Conservation (phyloP, 1,284 basidiomycete genomes). For the Caloboletus firmus region DNA sequence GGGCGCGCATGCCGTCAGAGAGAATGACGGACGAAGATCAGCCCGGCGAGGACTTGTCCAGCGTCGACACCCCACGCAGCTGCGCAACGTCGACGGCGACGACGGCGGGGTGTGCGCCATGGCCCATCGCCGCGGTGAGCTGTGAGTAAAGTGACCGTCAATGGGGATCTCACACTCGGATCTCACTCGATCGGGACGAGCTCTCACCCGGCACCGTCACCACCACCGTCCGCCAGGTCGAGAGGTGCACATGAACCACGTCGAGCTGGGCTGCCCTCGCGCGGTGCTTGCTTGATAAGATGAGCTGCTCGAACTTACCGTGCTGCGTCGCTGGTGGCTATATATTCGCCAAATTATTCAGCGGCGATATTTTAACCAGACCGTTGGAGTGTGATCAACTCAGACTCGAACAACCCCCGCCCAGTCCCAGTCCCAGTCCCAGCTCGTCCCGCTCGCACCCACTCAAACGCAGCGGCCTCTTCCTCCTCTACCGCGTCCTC, state of each 20-base stretch:
- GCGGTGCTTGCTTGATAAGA: neutral
- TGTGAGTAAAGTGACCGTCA: neutral
- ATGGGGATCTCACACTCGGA: constrained; percentile 31
- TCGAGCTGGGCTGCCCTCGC: neutral
- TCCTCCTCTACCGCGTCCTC: neutral
- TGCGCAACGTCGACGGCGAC: neutral
- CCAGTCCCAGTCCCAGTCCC: neutral
- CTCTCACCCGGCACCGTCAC: constrained; percentile 29
- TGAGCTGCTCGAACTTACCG: neutral
- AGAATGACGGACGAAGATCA: constrained; percentile 10
- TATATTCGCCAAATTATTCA: constrained; percentile 29
- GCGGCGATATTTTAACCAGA: constrained; percentile 31
- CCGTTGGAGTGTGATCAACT: constrained; percentile 17
- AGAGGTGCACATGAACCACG: constrained; percentile 5
- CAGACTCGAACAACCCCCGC: constrained; percentile 20
- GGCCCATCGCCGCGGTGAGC: constrained; percentile 9
- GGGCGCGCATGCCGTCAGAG: constrained; percentile 16
- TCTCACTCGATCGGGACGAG: constrained; percentile 34
- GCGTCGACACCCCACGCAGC: too few relatives aligned
- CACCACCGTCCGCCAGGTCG: constrained; percentile 4
- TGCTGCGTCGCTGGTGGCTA: constrained; percentile 13
- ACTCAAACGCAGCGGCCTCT: neutral
- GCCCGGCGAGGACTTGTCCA: neutral
- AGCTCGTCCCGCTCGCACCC: neutral
- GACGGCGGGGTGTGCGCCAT: neutral